Base-by-base conservation (phyloP, 2,329 filamentous ascomycete species). In the Whalleya microplaca region DNA sequence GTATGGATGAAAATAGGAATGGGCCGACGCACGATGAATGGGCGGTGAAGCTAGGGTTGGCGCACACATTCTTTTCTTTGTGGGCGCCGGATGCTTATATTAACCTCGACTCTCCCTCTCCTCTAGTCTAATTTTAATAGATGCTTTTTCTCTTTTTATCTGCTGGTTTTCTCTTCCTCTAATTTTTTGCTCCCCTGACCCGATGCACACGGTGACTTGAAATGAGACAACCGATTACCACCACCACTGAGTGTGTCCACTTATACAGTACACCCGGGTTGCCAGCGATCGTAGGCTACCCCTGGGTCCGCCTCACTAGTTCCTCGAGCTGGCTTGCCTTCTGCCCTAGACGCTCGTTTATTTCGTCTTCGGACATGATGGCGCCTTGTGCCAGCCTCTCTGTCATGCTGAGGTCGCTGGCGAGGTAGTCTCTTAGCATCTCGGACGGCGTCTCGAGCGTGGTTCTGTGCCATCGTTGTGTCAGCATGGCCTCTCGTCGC, bases 371-470 rank as follows among this genome's bases (percentile, higher is more conserved):
- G 14, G 62, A 61, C 27, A 55, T 45, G 10, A 57, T 21, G 4
- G 46, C 56, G 14, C 63, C 61, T 46, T 60, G 58, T 16, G 58
- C 50, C 3, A 69, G 64, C 9, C 65, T 58, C 19, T 69, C 66
- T 8, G 62, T 58, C 12, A 62, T 55, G 23, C 59, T 66, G 5
- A 64, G 66, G 5, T 20, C 47, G 21, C 49, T 58, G 18, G 55
- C 47, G 41, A 69, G 64, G 42, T 68, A 69, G 10, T 56, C 46
- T 37, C 45, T 61, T 60, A 69, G 58, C 62, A 64, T 65, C 48
- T 61, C 64, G 1, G 62, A 53, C 19, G 48, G 52, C 12, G 37
- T 43, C 27, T 29, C 19, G 18, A 18, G 51, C 9, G 27, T 45
- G 18, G 18, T 44, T 40, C 54, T 64, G 20, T 29, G 19, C 21